A percentile compares a stretch with the other conserved stretches of the same genome.
These are phyloP conservation scores for Fusarium albosuccineum DNA, from an alignment of 2,329 filamentous ascomycete genomes.

Conservation along the genomic window DNA sequence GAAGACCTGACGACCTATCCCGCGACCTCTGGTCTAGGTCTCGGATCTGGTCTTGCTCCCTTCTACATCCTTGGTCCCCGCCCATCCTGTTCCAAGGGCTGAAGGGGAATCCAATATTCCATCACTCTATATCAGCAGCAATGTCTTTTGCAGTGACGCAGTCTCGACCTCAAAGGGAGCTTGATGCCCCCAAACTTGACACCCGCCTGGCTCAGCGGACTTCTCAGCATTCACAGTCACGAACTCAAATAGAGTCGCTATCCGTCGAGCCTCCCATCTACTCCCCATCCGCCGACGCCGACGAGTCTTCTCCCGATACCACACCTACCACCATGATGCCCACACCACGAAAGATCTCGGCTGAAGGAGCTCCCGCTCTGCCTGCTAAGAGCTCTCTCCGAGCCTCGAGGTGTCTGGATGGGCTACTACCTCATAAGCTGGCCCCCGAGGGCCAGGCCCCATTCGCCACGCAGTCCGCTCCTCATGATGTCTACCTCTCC, in stretches of 20 bases:
- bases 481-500: conserved; percentile 73
- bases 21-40: conserved; percentile 15
- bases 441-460: conserved; percentile 49
- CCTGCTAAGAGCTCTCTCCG: conserved; percentile 65
- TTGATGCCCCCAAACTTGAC: conserved; percentile 38
- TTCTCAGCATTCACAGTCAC: conserved; percentile 31
- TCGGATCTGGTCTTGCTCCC: conserved; percentile 22
- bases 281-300: conserved; percentile 42
- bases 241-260: conserved; percentile 45
- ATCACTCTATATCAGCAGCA: conserved; percentile 29
- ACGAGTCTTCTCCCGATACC: conserved; percentile 39
- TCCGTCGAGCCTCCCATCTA: conserved; percentile 45
- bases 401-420: conserved; percentile 57
- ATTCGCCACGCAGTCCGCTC: conserved; percentile 55
- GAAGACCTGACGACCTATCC: conserved; percentile 34
- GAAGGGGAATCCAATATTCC: conserved; percentile 40
- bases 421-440: conserved; percentile 50
- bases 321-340: conserved; percentile 48
- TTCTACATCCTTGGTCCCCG: conserved; percentile 10
- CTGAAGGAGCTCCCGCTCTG: conserved; percentile 57
- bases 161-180: conserved; percentile 35
- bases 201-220: conserved; percentile 33
- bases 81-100: conserved; percentile 32
- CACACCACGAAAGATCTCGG: conserved; percentile 40
- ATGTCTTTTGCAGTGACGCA: conserved; percentile 46